A percentile compares a stretch with the other conserved stretches of the same genome.
Evolutionary conservation across 1,139 yeast genomes (phyloP).

Genomic region (Kluyveromyces sp.): DNA sequence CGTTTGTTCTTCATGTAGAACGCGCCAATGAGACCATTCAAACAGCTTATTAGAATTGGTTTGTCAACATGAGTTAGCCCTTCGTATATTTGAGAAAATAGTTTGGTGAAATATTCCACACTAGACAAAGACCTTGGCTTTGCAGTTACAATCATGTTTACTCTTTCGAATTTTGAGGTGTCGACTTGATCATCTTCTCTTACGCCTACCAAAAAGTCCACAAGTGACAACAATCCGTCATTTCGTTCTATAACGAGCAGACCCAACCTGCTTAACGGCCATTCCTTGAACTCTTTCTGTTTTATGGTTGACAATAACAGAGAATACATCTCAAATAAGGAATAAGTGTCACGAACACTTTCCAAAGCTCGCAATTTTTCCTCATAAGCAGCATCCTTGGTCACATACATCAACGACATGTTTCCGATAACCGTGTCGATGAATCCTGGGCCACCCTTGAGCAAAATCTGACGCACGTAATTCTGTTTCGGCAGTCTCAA

Average conservation of each 20-base stretch:
- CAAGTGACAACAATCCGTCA: conserved; percentile 64
- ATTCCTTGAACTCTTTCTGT: conserved; percentile 38
- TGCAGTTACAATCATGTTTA: conserved; percentile 52
- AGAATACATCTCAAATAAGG: conserved; percentile 50
- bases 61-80: conserved; percentile 53
- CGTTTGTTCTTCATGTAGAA: conserved; percentile 47
- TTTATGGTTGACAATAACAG: conserved; percentile 42
- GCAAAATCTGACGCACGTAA: conserved; percentile 44
- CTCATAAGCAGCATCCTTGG: conserved; percentile 5
- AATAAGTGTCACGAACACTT: conserved; percentile 50
- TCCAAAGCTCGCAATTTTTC: conserved; percentile 31
- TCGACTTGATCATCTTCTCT: conserved; percentile 65
- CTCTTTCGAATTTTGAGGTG: conserved; percentile 56
- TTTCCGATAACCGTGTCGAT: conserved; percentile 59
- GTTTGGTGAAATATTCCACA: conserved; percentile 43
- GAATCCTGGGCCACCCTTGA: conserved; percentile 59
- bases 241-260: conserved; percentile 48
- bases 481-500: conserved; percentile 13
- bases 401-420: conserved; percentile 38
- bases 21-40: conserved; percentile 47
- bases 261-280: conserved; percentile 44
- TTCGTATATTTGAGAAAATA: conserved; percentile 55
- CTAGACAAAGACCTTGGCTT: conserved; percentile 50
- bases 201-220: conserved; percentile 72
- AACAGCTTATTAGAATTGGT: conserved; percentile 54